Percentiles rank a stretch among this genome's conserved stretches.
These are phyloP conservation scores for Climacium dendroides DNA, from an alignment of 225 moss, liverwort and hornwort genomes.

Conservation along the genomic window DNA sequence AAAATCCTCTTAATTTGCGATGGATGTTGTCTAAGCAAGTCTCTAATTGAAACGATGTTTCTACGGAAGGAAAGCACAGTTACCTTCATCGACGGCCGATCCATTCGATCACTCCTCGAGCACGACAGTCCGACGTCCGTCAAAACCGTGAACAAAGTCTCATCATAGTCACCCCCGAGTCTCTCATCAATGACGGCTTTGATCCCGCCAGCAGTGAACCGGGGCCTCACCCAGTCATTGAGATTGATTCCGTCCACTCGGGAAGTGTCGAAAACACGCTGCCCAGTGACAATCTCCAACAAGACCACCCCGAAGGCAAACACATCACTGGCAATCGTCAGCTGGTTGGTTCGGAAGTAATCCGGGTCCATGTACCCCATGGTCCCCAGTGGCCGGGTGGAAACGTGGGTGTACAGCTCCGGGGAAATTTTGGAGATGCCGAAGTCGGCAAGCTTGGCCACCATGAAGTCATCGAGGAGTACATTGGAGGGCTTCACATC, in stretches of 20 bases:
- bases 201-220: not conserved
- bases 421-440: conserved; percentile 11
- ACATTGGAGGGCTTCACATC: conserved; percentile 13
- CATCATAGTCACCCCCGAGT: not conserved
- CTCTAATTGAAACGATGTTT: not conserved
- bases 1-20: not conserved
- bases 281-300: conserved; percentile 10
- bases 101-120: not conserved
- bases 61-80: not conserved
- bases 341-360: conserved; percentile 14
- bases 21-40: not conserved
- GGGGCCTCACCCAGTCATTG: conserved; percentile 1
- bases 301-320: conserved; percentile 8
- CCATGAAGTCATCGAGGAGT: not conserved
- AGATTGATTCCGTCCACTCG: not conserved
- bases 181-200: not conserved
- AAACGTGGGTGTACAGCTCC: conserved; percentile 3
- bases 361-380: conserved; percentile 20
- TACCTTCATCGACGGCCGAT: conserved; percentile 19
- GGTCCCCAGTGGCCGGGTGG: conserved; percentile 1
- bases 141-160: not conserved
- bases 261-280: not conserved
- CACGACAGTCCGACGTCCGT: not conserved
- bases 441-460: conserved; percentile 19
- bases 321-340: not conserved